phyloP scores from a whole-genome alignment of 495 filamentous ascomycete genomes.

The Neurospora sp. region DNA sequence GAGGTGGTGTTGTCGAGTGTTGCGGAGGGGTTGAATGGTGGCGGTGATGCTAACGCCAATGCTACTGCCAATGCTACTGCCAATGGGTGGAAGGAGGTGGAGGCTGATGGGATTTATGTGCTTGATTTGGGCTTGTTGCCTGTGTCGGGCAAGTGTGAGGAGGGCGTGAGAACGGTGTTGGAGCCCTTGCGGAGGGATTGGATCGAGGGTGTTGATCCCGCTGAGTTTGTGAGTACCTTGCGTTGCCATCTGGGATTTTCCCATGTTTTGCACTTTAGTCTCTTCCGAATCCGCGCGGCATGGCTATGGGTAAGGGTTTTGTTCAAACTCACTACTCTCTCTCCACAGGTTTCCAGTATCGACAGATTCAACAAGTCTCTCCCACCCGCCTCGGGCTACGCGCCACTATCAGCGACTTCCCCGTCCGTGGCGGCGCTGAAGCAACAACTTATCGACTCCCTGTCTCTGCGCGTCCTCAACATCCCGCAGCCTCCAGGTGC shows the following conservation, averaged over 20 bases:
- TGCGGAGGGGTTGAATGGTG: constrained; percentile 36
- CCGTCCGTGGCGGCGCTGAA: constrained; percentile 46
- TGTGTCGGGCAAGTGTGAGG: too few relatives aligned
- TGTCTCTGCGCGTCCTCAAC: constrained; percentile 53
- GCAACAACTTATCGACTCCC: constrained; percentile 50
- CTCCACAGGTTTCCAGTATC: constrained; percentile 44
- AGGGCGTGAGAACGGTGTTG: not conserved
- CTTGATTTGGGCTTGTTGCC: constrained; percentile 36
- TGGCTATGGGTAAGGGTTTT: constrained; percentile 2
- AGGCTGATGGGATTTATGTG: constrained; percentile 66
- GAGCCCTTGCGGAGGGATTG: constrained; percentile 11
- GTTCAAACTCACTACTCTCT: constrained; percentile 30
- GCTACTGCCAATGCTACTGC: not conserved
- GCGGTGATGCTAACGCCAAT: not conserved
- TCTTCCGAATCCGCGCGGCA: not conserved
- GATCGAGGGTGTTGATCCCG: constrained; percentile 5
- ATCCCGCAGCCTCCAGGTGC: constrained; percentile 49
- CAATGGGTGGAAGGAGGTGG: constrained; percentile 64
- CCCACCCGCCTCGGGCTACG: constrained; percentile 21
- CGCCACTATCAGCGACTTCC: constrained; percentile 36
- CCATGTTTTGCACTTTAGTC: not conserved
- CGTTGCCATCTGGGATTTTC: not conserved
- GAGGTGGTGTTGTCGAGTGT: constrained; percentile 66
- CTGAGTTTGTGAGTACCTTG: constrained; percentile 31
- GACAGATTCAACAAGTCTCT: constrained; percentile 50